These are phyloP conservation scores for Cryphonectria radicalis DNA, from an alignment of 2,329 filamentous ascomycete species.

Conservation along the genomic window DNA sequence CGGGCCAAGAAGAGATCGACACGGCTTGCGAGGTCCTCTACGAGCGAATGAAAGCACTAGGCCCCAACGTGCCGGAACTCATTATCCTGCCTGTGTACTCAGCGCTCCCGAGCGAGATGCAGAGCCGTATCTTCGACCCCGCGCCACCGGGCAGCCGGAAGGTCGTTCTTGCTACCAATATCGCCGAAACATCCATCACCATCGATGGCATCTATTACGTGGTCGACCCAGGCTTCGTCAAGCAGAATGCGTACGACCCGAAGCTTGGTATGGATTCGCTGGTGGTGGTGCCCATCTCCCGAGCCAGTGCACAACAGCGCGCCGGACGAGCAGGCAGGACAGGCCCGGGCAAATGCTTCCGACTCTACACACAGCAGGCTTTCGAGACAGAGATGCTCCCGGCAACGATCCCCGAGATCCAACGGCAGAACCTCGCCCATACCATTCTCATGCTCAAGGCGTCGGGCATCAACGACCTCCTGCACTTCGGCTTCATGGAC, in stretches of 20 bases:
- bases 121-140: slow-evolving; percentile 92
- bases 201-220: slow-evolving; percentile 99
- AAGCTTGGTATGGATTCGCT: slow-evolving; percentile 98
- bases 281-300: slow-evolving; percentile 93
- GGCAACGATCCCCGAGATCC: slow-evolving; percentile 94
- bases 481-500: slow-evolving; percentile 99
- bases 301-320: slow-evolving; percentile 94
- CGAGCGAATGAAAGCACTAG: slow-evolving; percentile 95
- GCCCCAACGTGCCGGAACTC: slow-evolving; percentile 86
- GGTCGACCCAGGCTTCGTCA: slow-evolving; percentile 95
- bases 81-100: slow-evolving; percentile 97
- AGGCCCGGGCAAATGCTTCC: slow-evolving; percentile 93
- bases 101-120: slow-evolving; percentile 89
- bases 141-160: slow-evolving; percentile 85
- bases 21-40: slow-evolving; percentile 89
- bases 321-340: slow-evolving; percentile 92
- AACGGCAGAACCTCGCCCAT: slow-evolving; percentile 87
- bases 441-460: slow-evolving; percentile 98
- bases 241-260: slow-evolving; percentile 95
- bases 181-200: slow-evolving; percentile 96
- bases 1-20: slow-evolving; percentile 97
- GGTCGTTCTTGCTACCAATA: slow-evolving; percentile 97
- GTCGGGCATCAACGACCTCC: slow-evolving; percentile 97
- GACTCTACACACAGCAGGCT: slow-evolving; percentile 91
- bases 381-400: slow-evolving; percentile 98